Percentiles rank a stretch among this genome's conserved stretches.
These are phyloP conservation scores for Dactylellina haptotyla DNA, from an alignment of 2,329 filamentous ascomycete genomes.

Conservation along the genomic window DNA sequence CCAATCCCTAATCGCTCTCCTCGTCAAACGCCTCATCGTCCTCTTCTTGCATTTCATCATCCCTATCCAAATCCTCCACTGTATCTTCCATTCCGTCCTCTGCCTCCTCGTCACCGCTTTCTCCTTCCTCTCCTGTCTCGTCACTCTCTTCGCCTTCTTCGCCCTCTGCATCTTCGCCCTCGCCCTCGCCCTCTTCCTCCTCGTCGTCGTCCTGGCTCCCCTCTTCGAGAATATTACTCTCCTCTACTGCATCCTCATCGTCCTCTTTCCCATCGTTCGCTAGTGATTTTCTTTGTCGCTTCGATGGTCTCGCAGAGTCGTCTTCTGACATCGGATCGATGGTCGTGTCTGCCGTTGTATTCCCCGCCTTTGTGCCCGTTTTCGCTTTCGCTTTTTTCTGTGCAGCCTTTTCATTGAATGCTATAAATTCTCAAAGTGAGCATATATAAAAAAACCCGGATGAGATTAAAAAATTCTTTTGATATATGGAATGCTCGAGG, in stretches of 20 bases:
- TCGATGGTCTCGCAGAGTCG: conserved; percentile 40
- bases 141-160: conserved; percentile 59
- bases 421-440: conserved; percentile 56
- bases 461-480: too few species aligned
- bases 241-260: conserved; percentile 9
- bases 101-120: conserved; percentile 14
- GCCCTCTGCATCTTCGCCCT: conserved; percentile 54
- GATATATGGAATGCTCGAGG: background rate
- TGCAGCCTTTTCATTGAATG: conserved; percentile 24
- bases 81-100: conserved; percentile 49
- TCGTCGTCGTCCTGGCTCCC: conserved; percentile 52
- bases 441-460: background rate
- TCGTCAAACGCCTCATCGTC: conserved; percentile 49
- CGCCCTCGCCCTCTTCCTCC: conserved; percentile 54
- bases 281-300: conserved; percentile 44
- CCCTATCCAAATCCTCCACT: conserved; percentile 51
- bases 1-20: conserved; percentile 40
- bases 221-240: conserved; percentile 47
- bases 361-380: conserved; percentile 1
- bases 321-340: conserved; percentile 47
- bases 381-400: conserved; percentile 34
- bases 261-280: conserved; percentile 29
- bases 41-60: conserved; percentile 35
- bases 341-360: conserved; percentile 24
- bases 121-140: conserved; percentile 45